Evolutionary conservation across 2,329 filamentous ascomycete genomes (phyloP), one percentile per base, ranked within the genome.

Genomic region (Cladophialophora bantiana): DNA sequence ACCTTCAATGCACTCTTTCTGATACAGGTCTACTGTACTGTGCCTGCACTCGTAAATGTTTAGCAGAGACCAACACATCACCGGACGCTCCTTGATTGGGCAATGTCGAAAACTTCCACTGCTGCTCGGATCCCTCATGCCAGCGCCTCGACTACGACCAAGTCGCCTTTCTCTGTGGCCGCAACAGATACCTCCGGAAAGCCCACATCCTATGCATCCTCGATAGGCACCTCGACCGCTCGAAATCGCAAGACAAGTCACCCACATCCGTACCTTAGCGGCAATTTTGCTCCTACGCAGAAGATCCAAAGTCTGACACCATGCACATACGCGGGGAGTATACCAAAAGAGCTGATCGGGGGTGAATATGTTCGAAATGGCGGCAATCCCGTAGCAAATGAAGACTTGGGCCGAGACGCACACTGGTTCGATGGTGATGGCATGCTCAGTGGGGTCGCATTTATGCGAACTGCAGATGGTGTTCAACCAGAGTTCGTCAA

Each of bases 391-490:
- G 80, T 89, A 7, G 83, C 83, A 34, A 88, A 90, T 65, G 80
- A 85, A 26, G 85, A 89, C 62, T 75, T 86, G 2, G 84, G 83
- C 45, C 83, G 88, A 69, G 87, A 90, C 73, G 84, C 87, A 7
- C 89, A 92, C 74, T 91, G 89, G 89, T 92, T 92, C 68, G 90
- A 92, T 71, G 89, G 90, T 36, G 89, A 92, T 74, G 90, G 89
- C 4, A 92, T 92, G 89, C 84, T 92, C 10, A 86, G 86, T 35
- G 89, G 89, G 1, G 88, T 92, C 0, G 81, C 82, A 18, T 92
- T 90, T 74, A 79, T 79, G 34, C 80, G 80, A 2, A 77, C 77
- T 2, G 76, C 78, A 5, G 74, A 81, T 2, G 70, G 76, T 2
- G 82, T 89, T 1, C 75, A 81, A 65, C 88, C 89, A 0, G 82